Percentiles rank a stretch among this genome's conserved stretches.
These are phyloP conservation scores for Astragalus membranaceus DNA, from an alignment of 306 rosid genomes.

Conservation along the genomic window DNA sequence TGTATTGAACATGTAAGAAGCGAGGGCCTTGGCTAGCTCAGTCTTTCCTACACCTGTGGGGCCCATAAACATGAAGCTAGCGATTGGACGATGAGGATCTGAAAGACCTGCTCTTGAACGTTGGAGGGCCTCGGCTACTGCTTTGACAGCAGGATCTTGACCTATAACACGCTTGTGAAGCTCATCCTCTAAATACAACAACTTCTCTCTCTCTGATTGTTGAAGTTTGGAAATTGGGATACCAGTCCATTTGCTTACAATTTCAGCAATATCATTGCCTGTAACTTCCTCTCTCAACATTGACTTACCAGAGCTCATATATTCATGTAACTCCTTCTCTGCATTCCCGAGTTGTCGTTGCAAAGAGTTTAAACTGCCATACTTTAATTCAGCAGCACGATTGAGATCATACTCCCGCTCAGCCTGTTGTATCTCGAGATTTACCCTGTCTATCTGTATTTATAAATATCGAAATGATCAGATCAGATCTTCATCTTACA, in stretches of 20 bases:
- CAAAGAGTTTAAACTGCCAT: slow-evolving; percentile 87
- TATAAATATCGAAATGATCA: slow-evolving; percentile 8
- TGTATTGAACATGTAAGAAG: slow-evolving; percentile 86
- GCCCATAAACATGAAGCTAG: slow-evolving; percentile 99
- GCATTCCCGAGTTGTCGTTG: slow-evolving; percentile 78
- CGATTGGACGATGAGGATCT: slow-evolving; percentile 93
- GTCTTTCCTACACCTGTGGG: slow-evolving; percentile 99
- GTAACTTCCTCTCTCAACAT: slow-evolving; percentile 97
- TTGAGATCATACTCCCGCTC: slow-evolving; percentile 96
- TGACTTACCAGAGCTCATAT: slow-evolving; percentile 87
- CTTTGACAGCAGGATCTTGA: slow-evolving; percentile 92
- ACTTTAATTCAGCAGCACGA: slow-evolving; percentile 93
- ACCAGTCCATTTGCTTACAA: slow-evolving; percentile 99
- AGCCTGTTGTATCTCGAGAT: slow-evolving; percentile 93
- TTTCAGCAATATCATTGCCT: slow-evolving; percentile 83
- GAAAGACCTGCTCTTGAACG: slow-evolving; percentile 98
- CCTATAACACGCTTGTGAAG: slow-evolving; percentile 95
- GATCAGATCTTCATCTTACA: background rate
- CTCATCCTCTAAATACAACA: slow-evolving; percentile 85
- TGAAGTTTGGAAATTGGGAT: slow-evolving; percentile 95
- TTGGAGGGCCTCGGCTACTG: slow-evolving; percentile 92
- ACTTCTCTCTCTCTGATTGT: slow-evolving; percentile 84
- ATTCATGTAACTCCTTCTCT: slow-evolving; percentile 80
- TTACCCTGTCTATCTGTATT: slow-evolving; percentile 86
- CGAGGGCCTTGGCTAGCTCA: slow-evolving; percentile 94